Evolutionary conservation across 441 rosid genomes (phyloP).

Genomic region (Mallotus japonicus): DNA sequence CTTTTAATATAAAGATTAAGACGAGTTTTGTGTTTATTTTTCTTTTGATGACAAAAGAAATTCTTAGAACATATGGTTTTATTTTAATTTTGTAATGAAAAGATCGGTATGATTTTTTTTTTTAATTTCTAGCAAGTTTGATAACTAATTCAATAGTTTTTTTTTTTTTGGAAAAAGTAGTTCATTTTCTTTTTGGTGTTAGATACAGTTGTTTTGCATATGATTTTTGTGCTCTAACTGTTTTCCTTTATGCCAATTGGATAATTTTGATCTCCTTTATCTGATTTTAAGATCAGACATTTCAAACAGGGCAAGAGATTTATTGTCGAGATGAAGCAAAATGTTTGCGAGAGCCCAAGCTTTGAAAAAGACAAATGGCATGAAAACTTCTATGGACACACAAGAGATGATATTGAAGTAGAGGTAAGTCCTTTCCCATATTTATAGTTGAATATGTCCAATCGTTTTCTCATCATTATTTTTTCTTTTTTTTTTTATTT

Average conservation of each 20-base stretch:
- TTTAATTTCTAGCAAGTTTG: not conserved
- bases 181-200: not conserved
- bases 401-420: conserved; percentile 76
- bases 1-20: not conserved
- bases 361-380: conserved; percentile 65
- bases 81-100: not conserved
- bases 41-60: not conserved
- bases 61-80: not conserved
- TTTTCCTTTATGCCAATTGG: conserved; percentile 19
- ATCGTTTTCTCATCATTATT: conserved; percentile 32
- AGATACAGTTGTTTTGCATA: not conserved
- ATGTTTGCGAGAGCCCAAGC: conserved; percentile 77
- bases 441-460: conserved; percentile 15
- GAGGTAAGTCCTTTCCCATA: conserved; percentile 52
- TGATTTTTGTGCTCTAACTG: conserved; percentile 8
- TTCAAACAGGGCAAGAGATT: conserved; percentile 94
- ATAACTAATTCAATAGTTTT: not conserved
- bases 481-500: not conserved
- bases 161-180: not conserved
- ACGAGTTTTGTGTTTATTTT: not conserved
- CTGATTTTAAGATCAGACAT: conserved; percentile 99
- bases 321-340: conserved; percentile 93
- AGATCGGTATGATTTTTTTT: not conserved
- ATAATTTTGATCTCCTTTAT: conserved; percentile 66
- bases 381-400: conserved; percentile 48